Evolutionary conservation across 768 basidiomycete genomes (phyloP), one percentile per base, ranked within the genome.

Genomic region (Nidularia sp.): DNA sequence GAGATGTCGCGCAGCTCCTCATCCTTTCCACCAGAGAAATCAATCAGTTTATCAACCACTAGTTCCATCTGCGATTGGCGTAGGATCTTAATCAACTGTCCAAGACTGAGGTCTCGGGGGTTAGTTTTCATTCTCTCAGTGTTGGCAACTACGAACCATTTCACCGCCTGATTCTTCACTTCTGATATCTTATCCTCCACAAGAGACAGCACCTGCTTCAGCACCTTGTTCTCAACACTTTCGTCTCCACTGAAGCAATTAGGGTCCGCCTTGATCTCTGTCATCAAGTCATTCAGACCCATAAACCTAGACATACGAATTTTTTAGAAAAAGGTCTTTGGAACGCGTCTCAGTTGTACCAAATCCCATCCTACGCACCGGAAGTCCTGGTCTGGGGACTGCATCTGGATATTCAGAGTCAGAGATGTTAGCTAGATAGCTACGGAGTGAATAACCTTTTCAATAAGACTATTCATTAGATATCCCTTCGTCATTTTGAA

Each of bases 111-210:
- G 6, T 5, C 22, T 31, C 33, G 51, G 44, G 2, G 58, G 48
- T 54, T 58, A 57, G 6, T 34, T 18, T 31, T n/a, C 13, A 12
- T 10, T 6, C 12, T n/a, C 33, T n/a, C 6, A 25, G n/a, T n/a
- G 44, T 2, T 34, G 22, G 22, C 35, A 43, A n/a, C 46, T 34
- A 65, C 80, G 49, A 59, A 90, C 96, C 93, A 95, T 74, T 95
- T 93, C 8, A 97, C 96, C 2, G 93, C 93, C 66, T 92, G 88
- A 63, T 97, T 97, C 77, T 98, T 98, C 57, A 98, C 97, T 74
- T 99, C 97, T 6, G 93, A 93, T 59, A 95, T 98, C 70, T 87
- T 88, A 72, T 99, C 97, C 63, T 91, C 89, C 4, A 98, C 87
- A 15, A 98, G 80, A 34, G 83, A 75, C 42, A 98, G 76, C 1